Conservation (phyloP, 345 rosid genomes). For the Aquilaria yunnanensis region DNA sequence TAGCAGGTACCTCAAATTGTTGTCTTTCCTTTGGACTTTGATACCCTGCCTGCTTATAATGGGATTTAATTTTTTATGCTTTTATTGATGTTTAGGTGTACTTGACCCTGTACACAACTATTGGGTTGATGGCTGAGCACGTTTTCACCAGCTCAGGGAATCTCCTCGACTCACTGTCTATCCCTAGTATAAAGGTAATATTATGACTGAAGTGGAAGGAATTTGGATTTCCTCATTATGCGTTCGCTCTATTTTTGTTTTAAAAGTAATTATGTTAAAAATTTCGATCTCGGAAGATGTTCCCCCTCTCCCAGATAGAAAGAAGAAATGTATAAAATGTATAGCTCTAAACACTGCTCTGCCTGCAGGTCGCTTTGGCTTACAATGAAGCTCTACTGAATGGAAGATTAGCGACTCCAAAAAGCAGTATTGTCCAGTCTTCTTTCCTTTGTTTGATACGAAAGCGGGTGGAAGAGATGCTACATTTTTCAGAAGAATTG, state of each 20-base stretch:
- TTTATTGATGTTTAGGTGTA: conserved; percentile 51
- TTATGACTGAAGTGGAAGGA: background rate
- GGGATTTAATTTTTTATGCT: background rate
- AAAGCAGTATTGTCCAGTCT: conserved; percentile 68
- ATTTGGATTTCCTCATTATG: too few relatives aligned
- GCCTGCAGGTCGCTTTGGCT: conserved; percentile 64
- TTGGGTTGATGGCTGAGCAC: conserved; percentile 69
- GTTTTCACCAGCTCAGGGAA: conserved; percentile 31
- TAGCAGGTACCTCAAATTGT: background rate
- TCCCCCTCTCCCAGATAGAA: background rate
- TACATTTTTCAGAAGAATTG: conserved; percentile 33
- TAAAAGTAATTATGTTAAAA: too few relatives aligned
- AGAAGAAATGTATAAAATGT: background rate
- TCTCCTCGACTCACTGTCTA: conserved; percentile 50
- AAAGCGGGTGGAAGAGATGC: conserved; percentile 68
- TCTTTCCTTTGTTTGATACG: conserved; percentile 56
- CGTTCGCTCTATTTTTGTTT: too few relatives aligned
- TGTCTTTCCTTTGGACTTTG: background rate
- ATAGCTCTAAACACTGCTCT: too few relatives aligned
- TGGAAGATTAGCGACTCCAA: conserved; percentile 51
- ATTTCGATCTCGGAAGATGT: background rate
- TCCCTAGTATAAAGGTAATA: conserved; percentile 82
- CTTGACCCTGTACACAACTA: conserved; percentile 68
- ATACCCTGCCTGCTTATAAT: background rate
- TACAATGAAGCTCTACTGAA: conserved; percentile 70